Evolutionary conservation across 1,284 basidiomycete genomes (phyloP).

Genomic region (Rhodotorula sp.): DNA sequence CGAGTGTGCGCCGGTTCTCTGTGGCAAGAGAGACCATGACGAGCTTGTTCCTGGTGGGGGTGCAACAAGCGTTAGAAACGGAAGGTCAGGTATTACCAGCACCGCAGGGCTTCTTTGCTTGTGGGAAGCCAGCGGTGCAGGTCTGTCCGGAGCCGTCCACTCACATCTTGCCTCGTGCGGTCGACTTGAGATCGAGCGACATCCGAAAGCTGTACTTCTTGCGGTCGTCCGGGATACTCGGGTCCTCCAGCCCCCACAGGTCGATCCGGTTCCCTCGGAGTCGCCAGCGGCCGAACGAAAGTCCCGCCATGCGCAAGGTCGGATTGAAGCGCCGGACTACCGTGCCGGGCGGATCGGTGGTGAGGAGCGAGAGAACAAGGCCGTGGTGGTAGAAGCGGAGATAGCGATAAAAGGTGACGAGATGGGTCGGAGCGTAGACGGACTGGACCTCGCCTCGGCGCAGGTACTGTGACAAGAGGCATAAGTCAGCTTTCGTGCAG

Average conservation of each 20-base stretch:
- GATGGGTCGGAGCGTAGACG: constrained; percentile 40
- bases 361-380: constrained; percentile 42
- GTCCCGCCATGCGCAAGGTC: constrained; percentile 30
- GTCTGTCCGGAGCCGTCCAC: neutral
- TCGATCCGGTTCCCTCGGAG: constrained; percentile 35
- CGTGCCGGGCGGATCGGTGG: constrained; percentile 38
- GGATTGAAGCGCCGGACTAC: constrained; percentile 40
- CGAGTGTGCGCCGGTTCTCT: constrained; percentile 29
- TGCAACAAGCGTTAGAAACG: neutral
- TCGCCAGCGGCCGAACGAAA: constrained; percentile 36
- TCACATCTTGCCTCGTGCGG: constrained; percentile 40
- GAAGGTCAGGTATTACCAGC: no score
- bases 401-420: constrained; percentile 45
- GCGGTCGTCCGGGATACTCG: constrained; percentile 18
- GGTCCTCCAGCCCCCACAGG: constrained; percentile 40
- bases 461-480: constrained; percentile 22
- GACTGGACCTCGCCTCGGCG: constrained; percentile 41
- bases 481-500: neutral
- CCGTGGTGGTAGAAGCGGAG: constrained; percentile 38
- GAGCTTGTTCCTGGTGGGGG: constrained; percentile 41
- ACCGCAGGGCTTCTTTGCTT: no score
- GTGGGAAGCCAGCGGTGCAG: neutral
- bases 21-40: constrained; percentile 41
- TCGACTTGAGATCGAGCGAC: constrained; percentile 36
- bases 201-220: constrained; percentile 43